Percentiles rank a stretch among this genome's conserved stretches.
These are phyloP conservation scores for Aspergillus unguis DNA, from an alignment of 2,329 filamentous ascomycete genomes.

Conservation along the genomic window DNA sequence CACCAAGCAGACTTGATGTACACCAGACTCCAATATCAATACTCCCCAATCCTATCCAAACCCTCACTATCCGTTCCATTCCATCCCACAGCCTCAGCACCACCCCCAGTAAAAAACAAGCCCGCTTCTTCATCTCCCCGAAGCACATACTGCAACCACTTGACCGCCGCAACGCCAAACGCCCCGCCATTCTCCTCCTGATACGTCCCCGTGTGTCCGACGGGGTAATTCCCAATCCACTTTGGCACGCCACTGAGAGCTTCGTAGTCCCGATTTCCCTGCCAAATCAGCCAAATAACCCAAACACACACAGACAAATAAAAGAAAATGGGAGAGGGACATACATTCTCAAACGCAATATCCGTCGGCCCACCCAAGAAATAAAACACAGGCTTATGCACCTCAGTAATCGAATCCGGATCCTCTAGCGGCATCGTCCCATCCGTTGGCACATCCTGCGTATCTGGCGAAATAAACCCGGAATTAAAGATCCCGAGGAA, in stretches of 20 bases:
- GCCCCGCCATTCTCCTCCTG: neutral
- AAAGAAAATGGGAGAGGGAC: neutral
- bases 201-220: neutral
- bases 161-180: neutral
- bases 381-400: neutral
- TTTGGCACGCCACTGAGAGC: neutral
- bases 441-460: neutral
- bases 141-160: neutral
- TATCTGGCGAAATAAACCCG: neutral
- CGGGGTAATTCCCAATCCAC: neutral
- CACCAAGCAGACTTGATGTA: no score
- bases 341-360: neutral
- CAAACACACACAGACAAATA: neutral
- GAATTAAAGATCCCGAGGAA: neutral
- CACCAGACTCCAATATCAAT: no score
- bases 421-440: neutral
- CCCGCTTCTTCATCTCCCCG: neutral
- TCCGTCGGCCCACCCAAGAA: neutral
- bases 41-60: no score
- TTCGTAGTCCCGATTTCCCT: neutral
- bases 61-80: no score
- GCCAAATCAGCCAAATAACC: neutral
- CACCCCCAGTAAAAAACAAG: neutral
- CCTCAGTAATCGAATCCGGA: neutral
- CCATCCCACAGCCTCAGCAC: neutral